phyloP scores from a whole-genome alignment of 2,329 filamentous ascomycete genomes.

The Thermothelomyces thermophilus region DNA sequence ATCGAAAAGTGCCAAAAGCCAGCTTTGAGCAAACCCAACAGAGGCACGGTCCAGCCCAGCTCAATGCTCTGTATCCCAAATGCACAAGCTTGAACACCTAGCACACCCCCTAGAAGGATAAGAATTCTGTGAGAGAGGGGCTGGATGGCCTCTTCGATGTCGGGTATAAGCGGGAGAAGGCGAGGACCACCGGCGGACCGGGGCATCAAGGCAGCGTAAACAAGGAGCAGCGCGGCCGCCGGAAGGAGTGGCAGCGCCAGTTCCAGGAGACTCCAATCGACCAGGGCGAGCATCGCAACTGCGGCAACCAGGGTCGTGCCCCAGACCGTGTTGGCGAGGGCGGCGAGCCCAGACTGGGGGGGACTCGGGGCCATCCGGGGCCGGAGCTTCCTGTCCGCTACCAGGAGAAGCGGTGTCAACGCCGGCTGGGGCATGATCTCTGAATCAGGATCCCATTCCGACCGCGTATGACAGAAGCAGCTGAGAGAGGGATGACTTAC shows the following conservation, averaged over 20 bases:
- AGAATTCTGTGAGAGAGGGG: slow-evolving; percentile 24
- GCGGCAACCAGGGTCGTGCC: slow-evolving; percentile 24
- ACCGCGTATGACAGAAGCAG: background rate
- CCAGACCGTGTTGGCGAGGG: slow-evolving; percentile 21
- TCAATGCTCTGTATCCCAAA: slow-evolving; percentile 25
- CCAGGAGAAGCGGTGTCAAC: slow-evolving; percentile 29
- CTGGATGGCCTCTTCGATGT: slow-evolving; percentile 27
- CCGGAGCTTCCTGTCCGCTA: slow-evolving; percentile 23
- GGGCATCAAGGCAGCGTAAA: slow-evolving; percentile 28
- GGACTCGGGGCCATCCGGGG: background rate
- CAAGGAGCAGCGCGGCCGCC: slow-evolving; percentile 25
- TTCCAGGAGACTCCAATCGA: slow-evolving; percentile 25
- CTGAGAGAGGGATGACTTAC: slow-evolving; percentile 2
- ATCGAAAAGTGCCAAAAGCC: slow-evolving; percentile 32
- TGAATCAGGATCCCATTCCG: background rate
- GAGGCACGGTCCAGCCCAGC: slow-evolving; percentile 14
- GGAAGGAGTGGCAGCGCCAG: slow-evolving; percentile 27
- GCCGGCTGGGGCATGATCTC: slow-evolving; percentile 27
- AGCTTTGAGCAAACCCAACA: slow-evolving; percentile 29
- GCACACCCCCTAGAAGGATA: slow-evolving; percentile 15
- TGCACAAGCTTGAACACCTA: slow-evolving; percentile 18
- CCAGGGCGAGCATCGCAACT: slow-evolving; percentile 25
- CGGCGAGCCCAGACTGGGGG: slow-evolving; percentile 4
- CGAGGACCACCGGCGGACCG: slow-evolving; percentile 16
- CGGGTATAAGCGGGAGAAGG: slow-evolving; percentile 21